Base-by-base conservation (phyloP, 306 rosid species). In the Cucurbita moschata region DNA sequence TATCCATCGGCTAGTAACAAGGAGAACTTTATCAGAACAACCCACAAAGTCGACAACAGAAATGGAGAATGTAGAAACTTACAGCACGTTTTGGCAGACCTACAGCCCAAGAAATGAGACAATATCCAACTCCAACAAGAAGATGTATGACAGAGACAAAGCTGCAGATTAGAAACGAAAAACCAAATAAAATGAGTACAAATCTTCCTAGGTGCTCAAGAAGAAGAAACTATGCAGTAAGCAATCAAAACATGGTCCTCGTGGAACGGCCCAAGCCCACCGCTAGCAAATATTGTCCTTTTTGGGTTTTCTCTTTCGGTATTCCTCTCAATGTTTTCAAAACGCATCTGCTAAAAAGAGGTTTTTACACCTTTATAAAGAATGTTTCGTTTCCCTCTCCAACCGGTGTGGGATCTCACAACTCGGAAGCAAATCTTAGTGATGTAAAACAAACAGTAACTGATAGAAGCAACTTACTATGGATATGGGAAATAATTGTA, bases 401-500 rank as follows among this genome's bases (percentile, higher is more conserved):
- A 30, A 30, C 4, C 35, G 26, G 26, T 26, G 26, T 26, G 26
- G 26, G 26, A 26, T 26, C 26, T 26, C 26, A 26, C 26, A 26
- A 26, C 26, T 26, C 26, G 23, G 37, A 56, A 56, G 61, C 0
- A 56, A 57, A 57, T 57, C 8, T 5, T 4, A 23, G 38, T 0
- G 15, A 19, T 3, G 37, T 10, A 21, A 57, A 9, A 10, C 38
- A 19, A 13, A 63, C 2, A 14, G 69, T 9, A 51, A 12, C 11
- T 30, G 63, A 50, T 1, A 15, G 16, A 61, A 26, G 52, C 11
- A 10, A 79, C 97, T 73, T 86, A 93, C 97, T 82, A 94, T 8
- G 98, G 98, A 76, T 94, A 94, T 43, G 98, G 98, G 82, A 94
- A 94, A 55, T 94, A 94, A 57, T 94, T 94, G 66, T 94, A 94